phyloP scores from a whole-genome alignment of 2,329 filamentous ascomycete genomes.

The Truncatella angustata region DNA sequence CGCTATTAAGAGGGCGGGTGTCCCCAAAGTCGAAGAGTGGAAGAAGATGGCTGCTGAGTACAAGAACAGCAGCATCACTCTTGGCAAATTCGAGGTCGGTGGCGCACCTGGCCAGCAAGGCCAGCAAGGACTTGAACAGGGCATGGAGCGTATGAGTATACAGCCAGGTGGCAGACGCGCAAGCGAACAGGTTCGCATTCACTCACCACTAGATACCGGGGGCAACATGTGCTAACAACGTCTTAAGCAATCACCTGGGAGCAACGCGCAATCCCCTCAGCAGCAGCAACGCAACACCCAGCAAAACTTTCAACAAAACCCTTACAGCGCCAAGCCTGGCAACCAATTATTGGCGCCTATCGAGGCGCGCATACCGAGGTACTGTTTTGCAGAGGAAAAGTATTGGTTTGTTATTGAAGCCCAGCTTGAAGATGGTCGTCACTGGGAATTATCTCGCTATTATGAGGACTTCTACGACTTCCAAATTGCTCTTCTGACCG shows the following conservation, averaged over 20 bases:
- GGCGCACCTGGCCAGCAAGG: conserved; percentile 35
- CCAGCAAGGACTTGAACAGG: conserved; percentile 45
- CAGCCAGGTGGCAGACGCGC: conserved; percentile 47
- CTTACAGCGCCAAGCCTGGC: conserved; percentile 35
- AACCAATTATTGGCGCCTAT: conserved; percentile 71
- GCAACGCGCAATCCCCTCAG: conserved; percentile 16
- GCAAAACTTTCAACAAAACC: conserved; percentile 28
- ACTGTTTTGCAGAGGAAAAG: conserved; percentile 95
- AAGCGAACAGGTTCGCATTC: conserved; percentile 38
- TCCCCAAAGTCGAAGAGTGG: conserved; percentile 96
- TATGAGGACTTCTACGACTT: conserved; percentile 99
- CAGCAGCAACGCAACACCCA: conserved; percentile 38
- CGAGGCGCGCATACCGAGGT: conserved; percentile 82
- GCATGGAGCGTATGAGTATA: conserved; percentile 78
- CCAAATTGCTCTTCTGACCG: conserved; percentile 90
- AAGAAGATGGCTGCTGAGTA: conserved; percentile 99
- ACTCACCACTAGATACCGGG: not conserved
- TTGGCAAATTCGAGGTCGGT: conserved; percentile 80
- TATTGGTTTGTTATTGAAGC: conserved; percentile 99
- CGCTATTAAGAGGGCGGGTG: conserved; percentile 82
- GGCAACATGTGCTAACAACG: conserved; percentile 16
- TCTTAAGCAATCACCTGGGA: conserved; percentile 28
- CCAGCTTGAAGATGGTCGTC: conserved; percentile 81
- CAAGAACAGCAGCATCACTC: conserved; percentile 96
- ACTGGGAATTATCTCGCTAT: conserved; percentile 91